These are phyloP conservation scores for Pyrrhoderma noxium DNA, from an alignment of 1,284 basidiomycete genomes.

Conservation along the genomic window DNA sequence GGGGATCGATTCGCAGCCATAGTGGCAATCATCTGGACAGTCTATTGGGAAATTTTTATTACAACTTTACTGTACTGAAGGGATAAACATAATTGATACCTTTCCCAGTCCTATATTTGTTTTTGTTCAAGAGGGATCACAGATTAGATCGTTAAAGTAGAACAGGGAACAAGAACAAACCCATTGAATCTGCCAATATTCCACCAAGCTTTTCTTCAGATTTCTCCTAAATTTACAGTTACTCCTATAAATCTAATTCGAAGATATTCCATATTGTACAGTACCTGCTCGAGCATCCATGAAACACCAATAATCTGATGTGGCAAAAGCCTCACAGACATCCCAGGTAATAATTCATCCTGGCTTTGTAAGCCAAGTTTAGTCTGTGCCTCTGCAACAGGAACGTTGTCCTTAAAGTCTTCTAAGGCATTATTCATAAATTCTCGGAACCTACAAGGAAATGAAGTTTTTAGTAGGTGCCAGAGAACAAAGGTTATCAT, in stretches of 20 bases:
- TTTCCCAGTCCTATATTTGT: constrained; percentile 47
- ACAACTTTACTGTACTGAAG: neutral
- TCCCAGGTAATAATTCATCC: constrained; percentile 47
- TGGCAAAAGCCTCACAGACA: constrained; percentile 58
- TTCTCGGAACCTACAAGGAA: constrained; percentile 14
- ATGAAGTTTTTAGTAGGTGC: neutral
- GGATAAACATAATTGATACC: constrained; percentile 32
- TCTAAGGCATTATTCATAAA: constrained; percentile 20
- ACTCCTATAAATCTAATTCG: neutral
- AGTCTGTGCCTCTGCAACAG: constrained; percentile 19
- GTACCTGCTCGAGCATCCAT: constrained; percentile 36
- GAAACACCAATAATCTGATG: constrained; percentile 70
- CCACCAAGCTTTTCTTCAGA: constrained; percentile 25
- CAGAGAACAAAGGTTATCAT: neutral
- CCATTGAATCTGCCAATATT: constrained; percentile 23
- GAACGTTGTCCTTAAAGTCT: constrained; percentile 19
- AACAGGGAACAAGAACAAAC: constrained; percentile 20
- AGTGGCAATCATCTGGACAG: constrained; percentile 67
- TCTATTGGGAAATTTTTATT: constrained; percentile 36
- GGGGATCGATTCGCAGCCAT: constrained; percentile 54
- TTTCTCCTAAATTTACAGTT: constrained; percentile 1
- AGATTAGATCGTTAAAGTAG: too few species aligned
- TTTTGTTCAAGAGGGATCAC: too few species aligned
- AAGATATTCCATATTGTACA: too few species aligned
- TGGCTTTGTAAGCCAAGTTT: constrained; percentile 22